phyloP scores from a whole-genome alignment of 2,329 filamentous ascomycete species.

The Fusarium subtropicale region DNA sequence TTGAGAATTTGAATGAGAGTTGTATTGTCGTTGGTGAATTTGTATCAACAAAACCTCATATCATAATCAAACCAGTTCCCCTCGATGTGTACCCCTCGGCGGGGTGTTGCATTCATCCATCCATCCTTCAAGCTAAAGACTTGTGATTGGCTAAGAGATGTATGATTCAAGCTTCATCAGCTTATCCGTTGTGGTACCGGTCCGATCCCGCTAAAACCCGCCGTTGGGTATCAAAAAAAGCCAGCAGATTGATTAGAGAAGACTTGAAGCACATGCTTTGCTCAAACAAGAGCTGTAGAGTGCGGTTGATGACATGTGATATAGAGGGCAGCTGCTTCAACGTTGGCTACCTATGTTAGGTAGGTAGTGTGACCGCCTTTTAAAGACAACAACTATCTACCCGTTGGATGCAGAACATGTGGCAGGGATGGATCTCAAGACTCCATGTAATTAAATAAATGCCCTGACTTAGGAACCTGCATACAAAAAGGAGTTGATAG shows the following conservation, averaged over 20 bases:
- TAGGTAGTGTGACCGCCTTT: slow-evolving; percentile 28
- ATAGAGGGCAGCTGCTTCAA: slow-evolving; percentile 9
- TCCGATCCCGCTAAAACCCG: slow-evolving; percentile 26
- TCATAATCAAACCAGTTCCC: slow-evolving; percentile 27
- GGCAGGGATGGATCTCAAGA: slow-evolving; percentile 19
- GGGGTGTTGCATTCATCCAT: slow-evolving; percentile 32
- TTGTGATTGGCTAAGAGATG: slow-evolving; percentile 28
- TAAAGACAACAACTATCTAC: slow-evolving; percentile 6
- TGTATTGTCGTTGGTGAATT: not conserved
- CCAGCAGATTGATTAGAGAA: not conserved
- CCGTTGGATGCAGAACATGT: slow-evolving; percentile 15
- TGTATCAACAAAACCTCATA: slow-evolving; percentile 23
- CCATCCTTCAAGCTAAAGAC: slow-evolving; percentile 7
- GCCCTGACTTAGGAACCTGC: slow-evolving; percentile 18
- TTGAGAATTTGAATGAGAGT: not conserved
- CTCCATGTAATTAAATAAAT: slow-evolving; percentile 16
- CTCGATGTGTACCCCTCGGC: slow-evolving; percentile 38
- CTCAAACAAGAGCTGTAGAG: not conserved
- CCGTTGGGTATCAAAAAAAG: not conserved
- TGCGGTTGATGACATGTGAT: slow-evolving; percentile 9
- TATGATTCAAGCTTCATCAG: slow-evolving; percentile 30
- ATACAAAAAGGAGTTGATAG: slow-evolving; percentile 25
- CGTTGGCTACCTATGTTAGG: not conserved
- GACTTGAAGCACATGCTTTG: not conserved
- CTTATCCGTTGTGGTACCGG: slow-evolving; percentile 25